Conservation (phyloP, 345 rosid species). For the Linum lewisii region DNA sequence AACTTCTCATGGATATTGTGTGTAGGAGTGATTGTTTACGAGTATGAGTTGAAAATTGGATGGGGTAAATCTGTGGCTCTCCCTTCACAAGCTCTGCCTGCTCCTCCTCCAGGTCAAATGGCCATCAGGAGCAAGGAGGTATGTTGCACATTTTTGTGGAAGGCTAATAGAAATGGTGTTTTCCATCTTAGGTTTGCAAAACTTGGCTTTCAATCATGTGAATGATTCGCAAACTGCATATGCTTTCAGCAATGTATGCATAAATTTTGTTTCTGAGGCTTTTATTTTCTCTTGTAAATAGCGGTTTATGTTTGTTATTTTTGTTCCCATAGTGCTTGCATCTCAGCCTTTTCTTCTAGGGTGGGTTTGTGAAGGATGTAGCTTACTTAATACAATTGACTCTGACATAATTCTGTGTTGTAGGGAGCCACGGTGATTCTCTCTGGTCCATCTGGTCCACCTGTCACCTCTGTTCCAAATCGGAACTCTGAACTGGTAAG, state of each 20-base stretch:
- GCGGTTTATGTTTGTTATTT: not conserved
- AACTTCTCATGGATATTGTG: not conserved
- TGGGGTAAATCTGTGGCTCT: constrained; percentile 99
- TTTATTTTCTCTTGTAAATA: constrained; percentile 1
- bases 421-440: constrained; percentile 88
- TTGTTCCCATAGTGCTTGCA: not conserved
- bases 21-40: constrained; percentile 85
- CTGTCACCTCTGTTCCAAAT: constrained; percentile 68
- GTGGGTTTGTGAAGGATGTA: constrained; percentile 15
- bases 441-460: constrained; percentile 99
- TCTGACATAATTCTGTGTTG: constrained; percentile 12
- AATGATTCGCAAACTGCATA: not conserved
- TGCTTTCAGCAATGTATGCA: not conserved
- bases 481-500: constrained; percentile 89
- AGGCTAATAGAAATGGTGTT: not conserved
- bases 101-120: constrained; percentile 99
- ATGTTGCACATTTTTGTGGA: constrained; percentile 15
- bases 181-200: not conserved
- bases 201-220: not conserved
- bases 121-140: constrained; percentile 99
- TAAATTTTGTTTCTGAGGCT: not conserved
- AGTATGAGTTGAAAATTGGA: constrained; percentile 92
- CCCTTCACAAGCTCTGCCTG: constrained; percentile 97
- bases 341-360: constrained; percentile 6
- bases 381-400: no score